Evolutionary conservation across 306 rosid species (phyloP), one percentile per base, ranked within the genome.

Genomic region (Adenanthera pavonina): DNA sequence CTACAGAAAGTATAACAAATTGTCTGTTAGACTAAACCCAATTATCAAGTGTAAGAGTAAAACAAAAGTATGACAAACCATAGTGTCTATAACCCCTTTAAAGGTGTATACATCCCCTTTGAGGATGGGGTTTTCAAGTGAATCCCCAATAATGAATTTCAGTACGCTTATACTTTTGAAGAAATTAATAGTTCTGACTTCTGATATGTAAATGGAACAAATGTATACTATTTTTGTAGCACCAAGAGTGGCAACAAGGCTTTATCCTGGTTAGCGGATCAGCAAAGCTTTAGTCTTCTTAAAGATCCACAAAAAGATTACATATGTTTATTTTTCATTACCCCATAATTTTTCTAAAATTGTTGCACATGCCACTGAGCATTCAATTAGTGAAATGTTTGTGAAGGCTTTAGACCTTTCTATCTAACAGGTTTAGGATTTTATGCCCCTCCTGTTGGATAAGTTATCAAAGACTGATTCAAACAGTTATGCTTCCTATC

Each of bases 1-100:
- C 94, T 91, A 84, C 88, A 91, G 83, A 80, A 70, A 69, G 76
- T 73, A 82, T 61, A 76, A 54, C 8, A 44, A 17, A 40, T 69
- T 17, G 34, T 43, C 9, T 16, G 60, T 53, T 15, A 68, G 41
- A 38, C 53, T 52, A 17, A 52, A n/a, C 43, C 69, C 65, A 43
- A 76, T 14, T 52, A 10, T 34, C 15, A 25, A 71, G 20, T 2
- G 44, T 16, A 56, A 56, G 13, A 19, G 34, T 56, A 19, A 56
- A 56, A 56, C 62, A 56, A 56, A 56, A 56, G 19, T 56, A 56
- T 7, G 62, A 19, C 11, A 19, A 12, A 17, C 1, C 62, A 19
- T 56, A n/a, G 62, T 19, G 34, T 19, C 30, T 9, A 25, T 59
- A 59, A 8, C 65, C 0, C 2, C 65, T 25, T 20, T 4, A 25